Percentiles rank a stretch among this genome's conserved stretches.
Evolutionary conservation across 2,329 filamentous ascomycete species (phyloP).

Genomic region (Graphiopsis chlorocephala): DNA sequence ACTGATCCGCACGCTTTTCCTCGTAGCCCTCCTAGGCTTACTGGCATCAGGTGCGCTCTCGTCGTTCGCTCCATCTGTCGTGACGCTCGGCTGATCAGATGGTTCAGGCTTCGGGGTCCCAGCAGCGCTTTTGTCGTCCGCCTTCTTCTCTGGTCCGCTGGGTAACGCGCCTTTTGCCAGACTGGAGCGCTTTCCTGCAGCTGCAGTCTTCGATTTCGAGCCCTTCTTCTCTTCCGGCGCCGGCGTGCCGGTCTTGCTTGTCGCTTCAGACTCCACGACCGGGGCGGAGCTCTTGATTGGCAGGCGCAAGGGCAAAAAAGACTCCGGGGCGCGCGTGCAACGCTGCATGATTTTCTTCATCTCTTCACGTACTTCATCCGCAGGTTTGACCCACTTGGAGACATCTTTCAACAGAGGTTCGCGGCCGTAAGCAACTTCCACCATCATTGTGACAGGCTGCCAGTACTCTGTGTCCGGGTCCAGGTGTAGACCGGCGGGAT

Average conservation of each 20-base stretch:
- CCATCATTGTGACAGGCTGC: slow-evolving; percentile 64
- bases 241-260: slow-evolving; percentile 28
- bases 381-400: slow-evolving; percentile 54
- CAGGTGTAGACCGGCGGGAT: slow-evolving; percentile 27
- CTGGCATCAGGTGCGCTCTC: slow-evolving; percentile 12
- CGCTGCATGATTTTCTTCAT: slow-evolving; percentile 59
- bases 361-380: slow-evolving; percentile 52
- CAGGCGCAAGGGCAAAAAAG: slow-evolving; percentile 55
- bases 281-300: slow-evolving; percentile 38
- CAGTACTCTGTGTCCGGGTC: slow-evolving; percentile 64
- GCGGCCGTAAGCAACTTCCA: slow-evolving; percentile 54
- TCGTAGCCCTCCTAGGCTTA: slow-evolving; percentile 26
- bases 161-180: slow-evolving; percentile 11
- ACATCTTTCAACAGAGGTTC: slow-evolving; percentile 55
- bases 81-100: neutral
- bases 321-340: slow-evolving; percentile 54
- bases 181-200: neutral
- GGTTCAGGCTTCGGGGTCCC: neutral
- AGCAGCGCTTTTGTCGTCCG: slow-evolving; percentile 2
- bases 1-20: slow-evolving; percentile 35
- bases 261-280: slow-evolving; percentile 20
- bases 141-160: slow-evolving; percentile 14
- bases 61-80: slow-evolving; percentile 7
- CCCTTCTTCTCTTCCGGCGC: slow-evolving; percentile 13
- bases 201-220: neutral